Base-by-base conservation (phyloP, 139 green algal species). In the Chlorella ohadii region DNA sequence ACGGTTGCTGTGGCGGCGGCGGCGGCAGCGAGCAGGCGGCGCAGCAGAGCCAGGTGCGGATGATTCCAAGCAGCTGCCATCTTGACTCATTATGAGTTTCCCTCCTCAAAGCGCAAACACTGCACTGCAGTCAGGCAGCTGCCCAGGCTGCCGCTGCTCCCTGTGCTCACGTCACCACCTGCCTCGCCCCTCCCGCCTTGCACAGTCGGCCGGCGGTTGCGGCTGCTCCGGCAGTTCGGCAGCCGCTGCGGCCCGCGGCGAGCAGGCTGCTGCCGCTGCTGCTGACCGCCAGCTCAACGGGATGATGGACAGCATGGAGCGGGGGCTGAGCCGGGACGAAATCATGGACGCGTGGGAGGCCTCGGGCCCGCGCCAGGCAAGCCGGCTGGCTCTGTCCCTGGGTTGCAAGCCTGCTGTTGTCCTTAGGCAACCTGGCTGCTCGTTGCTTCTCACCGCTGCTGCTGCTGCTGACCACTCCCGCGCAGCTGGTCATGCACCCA, bases 231-330 rank as follows among this genome's bases (percentile, higher is more conserved):
- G 33, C 41, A 6, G 78, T 11, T 59, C 51, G 1, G 27, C 65
- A 31, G 2, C 64, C 7, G 34, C 36, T 3, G 33, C 27, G 44
- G 27, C 65, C 23, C 33, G 51, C 47, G 55, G 20, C 9, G 41
- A 34, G n/a, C 27, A 78, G 34, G 47, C 55, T 1, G 47, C 67
- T 2, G 34, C 67, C 0, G 23, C 67, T 3, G 51, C 27, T 22
- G 34, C 61, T 1, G 31, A n/a, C 33, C 56, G 57, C 27, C n/a
- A 44, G 51, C 68, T 84, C 23, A 78, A 68, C 47, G 31, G 16
- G n/a, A 19, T 84, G 67, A 68, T 84, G 66, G 33, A 23, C 13
- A 70, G 79, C 9, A 31, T 78, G 79, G 51, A 75, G 39, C 64
- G 64, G 25, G 74, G 15, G 4, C 41, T 83, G 6, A 75, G 23